A percentile compares a stretch with the other conserved stretches of the same genome.
phyloP scores from a whole-genome alignment of 139 green algal species.

The Coelastrella sp. region DNA sequence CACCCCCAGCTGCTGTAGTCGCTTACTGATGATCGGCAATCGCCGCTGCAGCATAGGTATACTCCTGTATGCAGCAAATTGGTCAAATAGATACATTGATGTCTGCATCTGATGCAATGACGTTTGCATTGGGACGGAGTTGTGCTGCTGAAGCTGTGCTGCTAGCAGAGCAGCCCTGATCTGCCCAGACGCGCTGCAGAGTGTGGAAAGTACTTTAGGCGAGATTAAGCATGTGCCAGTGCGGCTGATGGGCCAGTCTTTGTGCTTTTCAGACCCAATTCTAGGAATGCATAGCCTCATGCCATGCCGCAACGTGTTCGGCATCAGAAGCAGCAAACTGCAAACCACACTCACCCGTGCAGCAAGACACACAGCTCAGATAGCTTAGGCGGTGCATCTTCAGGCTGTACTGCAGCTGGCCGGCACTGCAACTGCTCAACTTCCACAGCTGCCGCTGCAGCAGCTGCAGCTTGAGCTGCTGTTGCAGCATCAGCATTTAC shows the following conservation, averaged over 20 bases:
- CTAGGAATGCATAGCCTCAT: too few species aligned
- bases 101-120: too few species aligned
- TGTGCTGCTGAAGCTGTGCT: too few species aligned
- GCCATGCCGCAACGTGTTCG: too few species aligned
- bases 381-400: not conserved
- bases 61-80: conserved; percentile 12
- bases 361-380: not conserved
- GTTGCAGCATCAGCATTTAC: not conserved
- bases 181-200: too few species aligned
- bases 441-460: not conserved
- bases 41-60: conserved; percentile 18
- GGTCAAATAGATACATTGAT: too few species aligned
- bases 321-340: not conserved
- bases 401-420: not conserved
- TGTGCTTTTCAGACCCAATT: too few species aligned
- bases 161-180: too few species aligned
- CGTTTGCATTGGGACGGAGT: too few species aligned
- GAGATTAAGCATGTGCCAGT: too few species aligned
- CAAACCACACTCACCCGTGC: not conserved
- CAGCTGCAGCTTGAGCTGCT: not conserved
- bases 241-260: too few species aligned
- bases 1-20: conserved; percentile 9
- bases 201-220: too few species aligned
- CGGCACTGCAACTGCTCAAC: not conserved
- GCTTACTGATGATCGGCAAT: not conserved